Conservation (phyloP, 2,329 filamentous ascomycete species). For the Beauveria scarabaeidicola region DNA sequence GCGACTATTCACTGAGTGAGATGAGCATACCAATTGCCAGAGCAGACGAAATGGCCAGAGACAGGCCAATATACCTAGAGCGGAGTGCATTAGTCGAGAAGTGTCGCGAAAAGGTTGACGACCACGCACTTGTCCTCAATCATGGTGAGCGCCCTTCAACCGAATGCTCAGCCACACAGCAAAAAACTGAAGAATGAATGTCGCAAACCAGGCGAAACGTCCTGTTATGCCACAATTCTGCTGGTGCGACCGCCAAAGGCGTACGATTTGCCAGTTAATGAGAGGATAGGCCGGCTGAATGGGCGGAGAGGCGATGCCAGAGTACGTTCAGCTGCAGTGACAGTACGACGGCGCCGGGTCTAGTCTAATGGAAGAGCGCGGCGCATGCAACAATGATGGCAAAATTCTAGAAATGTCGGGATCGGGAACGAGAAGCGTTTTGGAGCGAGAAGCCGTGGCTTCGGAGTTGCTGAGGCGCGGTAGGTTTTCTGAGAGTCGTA, state of each 20-base stretch:
- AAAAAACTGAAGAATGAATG: not conserved
- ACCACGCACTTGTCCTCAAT: conserved; percentile 10
- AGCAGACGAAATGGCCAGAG: conserved; percentile 9
- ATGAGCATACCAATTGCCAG: conserved; percentile 7
- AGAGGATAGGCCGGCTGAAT: not conserved
- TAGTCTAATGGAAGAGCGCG: not conserved
- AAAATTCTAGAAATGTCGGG: not conserved
- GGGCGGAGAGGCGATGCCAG: not conserved
- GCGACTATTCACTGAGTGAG: not conserved
- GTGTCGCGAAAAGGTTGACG: not conserved
- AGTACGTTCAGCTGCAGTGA: not conserved
- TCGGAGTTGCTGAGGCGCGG: not conserved
- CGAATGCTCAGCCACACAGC: not conserved
- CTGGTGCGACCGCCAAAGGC: not conserved
- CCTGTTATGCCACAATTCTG: not conserved
- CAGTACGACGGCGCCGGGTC: not conserved
- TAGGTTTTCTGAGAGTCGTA: not conserved
- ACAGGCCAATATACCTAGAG: conserved; percentile 8
- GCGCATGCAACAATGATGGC: not conserved
- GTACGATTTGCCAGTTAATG: not conserved
- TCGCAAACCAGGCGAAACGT: conserved; percentile 1
- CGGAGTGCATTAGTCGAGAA: not conserved
- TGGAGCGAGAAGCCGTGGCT: not conserved
- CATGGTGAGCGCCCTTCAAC: not conserved
- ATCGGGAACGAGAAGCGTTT: not conserved